phyloP scores from a whole-genome alignment of 495 filamentous ascomycete genomes.

The Xylaria castorea region DNA sequence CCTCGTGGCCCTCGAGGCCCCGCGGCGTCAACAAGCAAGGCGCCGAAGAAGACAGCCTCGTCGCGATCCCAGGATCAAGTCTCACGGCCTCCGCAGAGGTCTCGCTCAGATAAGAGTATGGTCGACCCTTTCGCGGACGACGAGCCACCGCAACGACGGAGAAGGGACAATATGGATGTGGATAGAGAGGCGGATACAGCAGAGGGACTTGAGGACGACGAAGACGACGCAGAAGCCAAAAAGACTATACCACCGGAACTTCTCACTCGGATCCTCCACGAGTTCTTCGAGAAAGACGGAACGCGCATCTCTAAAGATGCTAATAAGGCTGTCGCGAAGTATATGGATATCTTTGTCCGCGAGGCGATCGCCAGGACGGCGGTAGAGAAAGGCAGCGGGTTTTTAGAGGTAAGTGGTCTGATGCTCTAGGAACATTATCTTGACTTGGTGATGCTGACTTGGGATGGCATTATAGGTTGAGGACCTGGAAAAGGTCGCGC shows the following conservation, averaged over 20 bases:
- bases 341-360: constrained; percentile 89
- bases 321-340: constrained; percentile 77
- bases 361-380: constrained; percentile 88
- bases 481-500: constrained; percentile 89
- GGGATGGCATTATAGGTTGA: constrained; percentile 59
- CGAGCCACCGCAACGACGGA: constrained; percentile 14
- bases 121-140: constrained; percentile 36
- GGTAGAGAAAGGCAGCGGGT: constrained; percentile 69
- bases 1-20: constrained; percentile 22
- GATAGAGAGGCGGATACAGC: constrained; percentile 31
- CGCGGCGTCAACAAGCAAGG: constrained; percentile 14
- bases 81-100: constrained; percentile 16
- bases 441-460: constrained; percentile 17
- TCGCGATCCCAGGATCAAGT: constrained; percentile 27
- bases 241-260: constrained; percentile 74
- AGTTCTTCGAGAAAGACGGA: constrained; percentile 73
- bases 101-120: constrained; percentile 27
- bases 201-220: constrained; percentile 35
- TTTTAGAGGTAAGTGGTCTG: constrained; percentile 71
- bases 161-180: constrained; percentile 33
- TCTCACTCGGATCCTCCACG: constrained; percentile 75
- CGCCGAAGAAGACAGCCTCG: constrained; percentile 10
- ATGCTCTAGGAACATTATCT: not conserved
- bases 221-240: constrained; percentile 39
- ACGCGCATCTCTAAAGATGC: constrained; percentile 83